Evolutionary conservation across 169 alveolate species (phyloP).

Genomic region (Cryptosporidium ryanae): DNA sequence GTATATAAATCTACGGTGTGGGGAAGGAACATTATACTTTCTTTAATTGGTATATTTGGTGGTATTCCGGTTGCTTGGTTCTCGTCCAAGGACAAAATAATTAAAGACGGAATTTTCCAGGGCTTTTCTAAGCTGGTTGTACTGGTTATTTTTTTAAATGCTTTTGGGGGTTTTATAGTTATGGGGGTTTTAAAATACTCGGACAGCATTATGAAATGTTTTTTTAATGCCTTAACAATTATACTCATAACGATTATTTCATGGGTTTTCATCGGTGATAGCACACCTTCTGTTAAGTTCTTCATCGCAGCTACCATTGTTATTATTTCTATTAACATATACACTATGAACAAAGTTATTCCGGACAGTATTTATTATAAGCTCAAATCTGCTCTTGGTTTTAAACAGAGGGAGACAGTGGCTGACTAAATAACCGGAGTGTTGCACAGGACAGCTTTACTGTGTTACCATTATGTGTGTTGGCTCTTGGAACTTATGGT

Average conservation of each 20-base stretch:
- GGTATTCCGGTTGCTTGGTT: conserved; percentile 66
- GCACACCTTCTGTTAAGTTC: conserved; percentile 52
- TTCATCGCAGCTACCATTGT: conserved; percentile 59
- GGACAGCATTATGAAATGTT: conserved; percentile 67
- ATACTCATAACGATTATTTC: conserved; percentile 41
- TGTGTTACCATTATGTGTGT: no score
- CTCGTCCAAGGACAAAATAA: conserved; percentile 39
- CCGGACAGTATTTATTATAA: not conserved
- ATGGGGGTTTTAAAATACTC: conserved; percentile 61
- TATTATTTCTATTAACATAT: conserved; percentile 36
- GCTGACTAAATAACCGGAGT: no score
- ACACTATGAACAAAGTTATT: conserved; percentile 34
- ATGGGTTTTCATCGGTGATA: conserved; percentile 65
- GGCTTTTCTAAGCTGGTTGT: conserved; percentile 44
- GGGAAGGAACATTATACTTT: conserved; percentile 67
- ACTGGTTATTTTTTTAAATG: conserved; percentile 66
- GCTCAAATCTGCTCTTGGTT: no score
- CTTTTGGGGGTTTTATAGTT: conserved; percentile 72
- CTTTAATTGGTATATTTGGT: conserved; percentile 64
- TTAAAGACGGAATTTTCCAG: conserved; percentile 61
- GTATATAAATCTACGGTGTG: conserved; percentile 49
- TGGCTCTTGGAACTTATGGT: no score
- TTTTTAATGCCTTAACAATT: conserved; percentile 62
- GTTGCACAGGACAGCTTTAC: no score
- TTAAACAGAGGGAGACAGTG: no score